Evolutionary conservation across 495 filamentous ascomycete species (phyloP), one percentile per base, ranked within the genome.

Genomic region (Coniosporium apollinis): DNA sequence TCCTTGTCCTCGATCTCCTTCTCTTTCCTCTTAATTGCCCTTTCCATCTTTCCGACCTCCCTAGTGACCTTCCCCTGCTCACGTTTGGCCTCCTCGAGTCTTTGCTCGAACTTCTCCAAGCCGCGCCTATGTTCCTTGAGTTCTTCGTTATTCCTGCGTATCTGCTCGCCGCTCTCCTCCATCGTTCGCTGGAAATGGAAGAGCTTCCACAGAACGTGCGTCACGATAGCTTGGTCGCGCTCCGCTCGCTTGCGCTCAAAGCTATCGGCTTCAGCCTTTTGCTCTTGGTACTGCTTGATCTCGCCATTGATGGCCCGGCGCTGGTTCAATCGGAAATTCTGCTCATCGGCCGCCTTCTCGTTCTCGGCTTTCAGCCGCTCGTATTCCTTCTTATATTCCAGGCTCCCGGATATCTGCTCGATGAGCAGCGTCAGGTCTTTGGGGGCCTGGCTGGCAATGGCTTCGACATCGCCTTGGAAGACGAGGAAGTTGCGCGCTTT

Each of bases 401-500:
- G 57, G 58, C 83, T 93, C 30, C 89, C 89, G 1, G 85, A 94
- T 33, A 99, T 96, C 57, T 94, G 89, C 60, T 99, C 89, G 30
- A 99, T 91, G 34, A 96, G 58, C 16, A 82, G 75, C 0, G 89
- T 99, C n/a, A 96, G 70, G 44, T 96, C 89, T 44, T 76, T 81
- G 0, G 89, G 83, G 0, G 82, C 83, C 54, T 96, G 89, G 5
- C 82, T 79, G 4, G 89, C 91, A 44, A 99, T 94, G n/a, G 82
- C 76, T 58, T 99, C 89, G 28, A 99, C 89, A 52, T 99, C 89
- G 34, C 89, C 89, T 56, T 99, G 89, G 57, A 96, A 96, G 19
- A 99, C 89, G 0, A 99, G 67, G 57, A 96, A 99, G 54, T 96
- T 96, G 39, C 89, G 76, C 22, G 89, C 89, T 54, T 92, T 94